These are phyloP conservation scores for Globisporangium spinosum DNA, from an alignment of 352 stramenopile genomes.

Conservation along the genomic window DNA sequence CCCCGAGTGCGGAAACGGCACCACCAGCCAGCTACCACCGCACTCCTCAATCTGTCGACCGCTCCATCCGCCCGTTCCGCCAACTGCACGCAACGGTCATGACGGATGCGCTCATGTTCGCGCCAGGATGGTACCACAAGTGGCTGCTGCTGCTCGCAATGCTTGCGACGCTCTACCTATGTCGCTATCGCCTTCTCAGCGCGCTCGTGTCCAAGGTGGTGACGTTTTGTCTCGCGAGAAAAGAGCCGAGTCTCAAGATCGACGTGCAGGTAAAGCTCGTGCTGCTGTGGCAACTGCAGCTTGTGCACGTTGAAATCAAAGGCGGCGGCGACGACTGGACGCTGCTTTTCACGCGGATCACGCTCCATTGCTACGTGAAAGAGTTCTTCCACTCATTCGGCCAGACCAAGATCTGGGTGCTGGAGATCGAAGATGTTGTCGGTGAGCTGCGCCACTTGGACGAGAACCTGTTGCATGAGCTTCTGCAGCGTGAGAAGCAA, in stretches of 20 bases:
- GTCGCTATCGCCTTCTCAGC: slow-evolving; percentile 52
- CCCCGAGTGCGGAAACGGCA: slow-evolving; percentile 3
- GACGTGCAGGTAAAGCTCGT: slow-evolving; percentile 45
- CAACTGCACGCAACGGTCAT: neutral
- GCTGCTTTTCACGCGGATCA: slow-evolving; percentile 43
- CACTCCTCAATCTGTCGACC: neutral
- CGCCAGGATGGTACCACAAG: slow-evolving; percentile 53
- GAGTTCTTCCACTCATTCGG: slow-evolving; percentile 75
- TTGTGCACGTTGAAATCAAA: slow-evolving; percentile 44
- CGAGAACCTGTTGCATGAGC: slow-evolving; percentile 28
- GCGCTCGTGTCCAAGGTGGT: slow-evolving; percentile 41
- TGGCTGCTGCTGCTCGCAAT: slow-evolving; percentile 42
- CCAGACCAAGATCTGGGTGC: slow-evolving; percentile 64
- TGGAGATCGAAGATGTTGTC: slow-evolving; percentile 46
- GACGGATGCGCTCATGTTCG: slow-evolving; percentile 18
- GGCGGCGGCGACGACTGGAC: slow-evolving; percentile 31
- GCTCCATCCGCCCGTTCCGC: neutral
- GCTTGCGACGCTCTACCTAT: slow-evolving; percentile 48
- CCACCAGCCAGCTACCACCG: neutral
- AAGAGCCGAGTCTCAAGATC: slow-evolving; percentile 12
- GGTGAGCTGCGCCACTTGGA: slow-evolving; percentile 36
- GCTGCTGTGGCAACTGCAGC: slow-evolving; percentile 35
- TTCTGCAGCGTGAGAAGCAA: slow-evolving; percentile 20
- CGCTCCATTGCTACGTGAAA: slow-evolving; percentile 44
- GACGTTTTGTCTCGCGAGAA: slow-evolving; percentile 35